Evolutionary conservation across 2,329 filamentous ascomycete species (phyloP), one percentile per base, ranked within the genome.

Genomic region (Sporothrix globosa): DNA sequence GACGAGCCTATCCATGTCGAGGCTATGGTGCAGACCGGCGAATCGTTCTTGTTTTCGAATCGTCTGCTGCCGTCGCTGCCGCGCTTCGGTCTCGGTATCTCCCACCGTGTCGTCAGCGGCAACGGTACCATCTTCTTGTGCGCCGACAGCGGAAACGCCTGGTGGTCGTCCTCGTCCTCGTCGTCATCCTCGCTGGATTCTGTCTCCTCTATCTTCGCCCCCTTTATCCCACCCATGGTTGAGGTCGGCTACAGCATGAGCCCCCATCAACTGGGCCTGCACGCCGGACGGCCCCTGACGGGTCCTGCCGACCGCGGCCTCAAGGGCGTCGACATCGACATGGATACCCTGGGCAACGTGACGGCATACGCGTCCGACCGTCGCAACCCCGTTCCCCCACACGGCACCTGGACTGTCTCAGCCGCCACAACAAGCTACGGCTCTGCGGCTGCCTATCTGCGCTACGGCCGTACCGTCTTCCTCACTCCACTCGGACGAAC

Each of bases 211-310:
- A 21, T 73, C 39, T 66, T 76, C 30, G 70, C 71, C n/a, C 71
- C 73, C 19, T 39, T 63, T 10, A 46, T 74, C n/a, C 63, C 79
- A 0, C 81, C 83, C 0, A 82, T 77, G 60, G 50, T 83, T 17
- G 82, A 84, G 71, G 39, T 82, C 1, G 82, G 82, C 2, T 84
- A 82, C 72, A 79, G 77, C n/a, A 73, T 76, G 34, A 73, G 77
- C 53, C 71, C 75, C 1, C 69, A 77, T 72, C 76, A 79, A 50
- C 70, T 82, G 24, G 79, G 79, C 21, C 70, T 79, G 27, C 74
- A 74, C 1, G 73, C 76, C 44, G 76, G 76, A 0, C 76, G 76
- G 11, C 76, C 78, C 3, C 73, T 80, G 46, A 79, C 79, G 3
- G 77, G 75, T 9, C 74, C 77, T 1, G 74, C 77, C 0, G 78